Percentiles rank a stretch among this genome's conserved stretches.
phyloP scores from a whole-genome alignment of 208 protist genomes.

The Crithidia bombi region DNA sequence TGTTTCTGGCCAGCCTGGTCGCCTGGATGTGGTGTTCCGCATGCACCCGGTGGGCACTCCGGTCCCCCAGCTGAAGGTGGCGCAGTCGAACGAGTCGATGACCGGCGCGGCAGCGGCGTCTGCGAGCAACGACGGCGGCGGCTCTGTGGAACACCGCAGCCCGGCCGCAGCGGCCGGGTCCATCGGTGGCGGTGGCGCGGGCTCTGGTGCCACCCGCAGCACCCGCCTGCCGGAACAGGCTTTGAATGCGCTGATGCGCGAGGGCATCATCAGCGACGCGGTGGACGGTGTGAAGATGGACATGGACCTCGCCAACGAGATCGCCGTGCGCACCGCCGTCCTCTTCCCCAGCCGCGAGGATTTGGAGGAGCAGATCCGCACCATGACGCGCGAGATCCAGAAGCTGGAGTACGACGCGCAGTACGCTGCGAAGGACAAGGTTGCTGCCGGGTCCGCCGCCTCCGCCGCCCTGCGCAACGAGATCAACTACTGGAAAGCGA shows the following conservation, averaged over 20 bases:
- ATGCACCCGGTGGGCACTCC: slow-evolving; percentile 82
- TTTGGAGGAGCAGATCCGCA: slow-evolving; percentile 55
- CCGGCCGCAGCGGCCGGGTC: not conserved
- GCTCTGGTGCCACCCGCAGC: slow-evolving; percentile 19
- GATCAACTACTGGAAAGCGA: slow-evolving; percentile 65
- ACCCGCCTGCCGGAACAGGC: slow-evolving; percentile 59
- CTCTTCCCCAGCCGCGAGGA: slow-evolving; percentile 77
- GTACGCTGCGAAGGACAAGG: slow-evolving; percentile 83
- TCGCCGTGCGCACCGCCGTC: slow-evolving; percentile 68
- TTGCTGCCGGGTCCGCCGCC: slow-evolving; percentile 65
- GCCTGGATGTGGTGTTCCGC: slow-evolving; percentile 84
- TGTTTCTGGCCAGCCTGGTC: slow-evolving; percentile 68
- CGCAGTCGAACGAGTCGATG: slow-evolving; percentile 12
- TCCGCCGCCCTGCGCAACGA: slow-evolving; percentile 71
- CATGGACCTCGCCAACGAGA: slow-evolving; percentile 80
- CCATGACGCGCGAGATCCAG: slow-evolving; percentile 73
- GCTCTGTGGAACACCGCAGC: slow-evolving; percentile 1
- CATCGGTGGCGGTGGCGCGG: not conserved
- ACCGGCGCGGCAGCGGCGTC: slow-evolving; percentile 1
- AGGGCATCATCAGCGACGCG: slow-evolving; percentile 56
- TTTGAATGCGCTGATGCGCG: slow-evolving; percentile 63
- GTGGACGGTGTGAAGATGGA: slow-evolving; percentile 76
- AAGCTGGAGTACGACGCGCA: slow-evolving; percentile 86
- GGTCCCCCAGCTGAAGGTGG: slow-evolving; percentile 48
- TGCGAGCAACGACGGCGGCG: slow-evolving; percentile 8